phyloP scores from a whole-genome alignment of 139 green algal genomes.

The Trebouxia sp. region DNA sequence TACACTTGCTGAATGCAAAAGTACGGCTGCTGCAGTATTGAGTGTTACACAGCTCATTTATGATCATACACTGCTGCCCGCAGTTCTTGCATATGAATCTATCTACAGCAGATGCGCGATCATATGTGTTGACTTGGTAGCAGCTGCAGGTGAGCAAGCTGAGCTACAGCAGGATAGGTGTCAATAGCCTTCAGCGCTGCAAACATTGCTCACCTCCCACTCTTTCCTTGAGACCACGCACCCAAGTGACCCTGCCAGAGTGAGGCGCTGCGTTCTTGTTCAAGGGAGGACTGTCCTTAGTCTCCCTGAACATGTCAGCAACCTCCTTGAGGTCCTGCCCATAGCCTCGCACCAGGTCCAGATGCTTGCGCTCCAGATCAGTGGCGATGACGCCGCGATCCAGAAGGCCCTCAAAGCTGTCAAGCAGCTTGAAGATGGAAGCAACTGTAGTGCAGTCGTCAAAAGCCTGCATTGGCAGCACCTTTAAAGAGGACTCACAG shows the following conservation, averaged over 20 bases:
- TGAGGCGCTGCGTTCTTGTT: conserved; percentile 56
- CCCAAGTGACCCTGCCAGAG: conserved; percentile 80
- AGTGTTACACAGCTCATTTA: too few relatives aligned
- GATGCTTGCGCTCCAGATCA: conserved; percentile 79
- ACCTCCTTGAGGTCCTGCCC: conserved; percentile 69
- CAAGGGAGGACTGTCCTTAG: conserved; percentile 42
- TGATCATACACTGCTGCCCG: too few relatives aligned
- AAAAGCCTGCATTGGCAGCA: conserved; percentile 62
- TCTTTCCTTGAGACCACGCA: conserved; percentile 75
- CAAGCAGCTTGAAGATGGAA: conserved; percentile 89
- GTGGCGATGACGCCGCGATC: conserved; percentile 80
- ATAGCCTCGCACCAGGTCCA: conserved; percentile 52
- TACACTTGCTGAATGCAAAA: too few relatives aligned
- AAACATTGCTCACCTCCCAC: conserved; percentile 45
- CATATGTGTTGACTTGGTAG: too few relatives aligned
- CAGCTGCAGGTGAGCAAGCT: too few relatives aligned
- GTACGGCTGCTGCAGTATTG: too few relatives aligned
- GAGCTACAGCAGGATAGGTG: too few relatives aligned
- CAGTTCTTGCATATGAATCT: too few relatives aligned
- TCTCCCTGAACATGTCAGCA: conserved; percentile 62
- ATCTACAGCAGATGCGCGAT: too few relatives aligned
- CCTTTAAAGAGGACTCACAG: background rate
- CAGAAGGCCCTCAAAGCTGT: conserved; percentile 87
- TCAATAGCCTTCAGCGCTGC: background rate
- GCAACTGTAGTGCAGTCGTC: conserved; percentile 81